These are phyloP conservation scores for Tothia fuscella DNA, from an alignment of 2,329 filamentous ascomycete species.

Conservation along the genomic window DNA sequence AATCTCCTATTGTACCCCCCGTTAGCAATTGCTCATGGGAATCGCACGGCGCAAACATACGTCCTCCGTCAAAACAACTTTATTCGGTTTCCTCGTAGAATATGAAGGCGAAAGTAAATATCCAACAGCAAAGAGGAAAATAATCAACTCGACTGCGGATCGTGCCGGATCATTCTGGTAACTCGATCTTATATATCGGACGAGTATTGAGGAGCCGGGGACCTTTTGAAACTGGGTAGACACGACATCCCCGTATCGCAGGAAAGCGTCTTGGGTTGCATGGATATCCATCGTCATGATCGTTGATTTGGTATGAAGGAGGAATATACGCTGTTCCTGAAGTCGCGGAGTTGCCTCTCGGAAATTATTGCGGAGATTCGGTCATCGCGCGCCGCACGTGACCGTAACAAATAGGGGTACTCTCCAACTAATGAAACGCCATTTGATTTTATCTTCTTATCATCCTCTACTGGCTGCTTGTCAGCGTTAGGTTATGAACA, in stretches of 20 bases:
- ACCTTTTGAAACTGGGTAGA: slow-evolving; percentile 70
- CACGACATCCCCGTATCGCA: slow-evolving; percentile 25
- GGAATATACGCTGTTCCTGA: too few species aligned
- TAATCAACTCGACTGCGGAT: slow-evolving; percentile 81
- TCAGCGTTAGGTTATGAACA: too few species aligned
- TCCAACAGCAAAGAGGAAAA: slow-evolving; percentile 89
- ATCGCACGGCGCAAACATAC: slow-evolving; percentile 24
- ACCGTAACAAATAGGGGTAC: too few species aligned
- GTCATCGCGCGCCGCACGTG: too few species aligned
- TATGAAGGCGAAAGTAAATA: slow-evolving; percentile 90
- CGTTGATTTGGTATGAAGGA: too few species aligned
- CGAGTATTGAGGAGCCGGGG: slow-evolving; percentile 84
- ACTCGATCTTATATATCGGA: slow-evolving; percentile 91
- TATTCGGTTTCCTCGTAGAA: slow-evolving; percentile 79
- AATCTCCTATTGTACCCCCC: slow-evolving; percentile 54
- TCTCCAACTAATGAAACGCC: too few species aligned
- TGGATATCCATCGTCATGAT: slow-evolving; percentile 2
- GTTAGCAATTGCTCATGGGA: slow-evolving; percentile 11
- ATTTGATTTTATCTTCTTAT: too few species aligned
- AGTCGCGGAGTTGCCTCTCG: too few species aligned
- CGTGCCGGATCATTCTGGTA: slow-evolving; percentile 96
- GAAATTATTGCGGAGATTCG: too few species aligned
- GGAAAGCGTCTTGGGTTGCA: slow-evolving; percentile 4
- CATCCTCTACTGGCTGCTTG: too few species aligned
- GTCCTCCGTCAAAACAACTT: slow-evolving; percentile 79